Conservation (phyloP, 306 rosid species). For the Prinsepia uniflora region DNA sequence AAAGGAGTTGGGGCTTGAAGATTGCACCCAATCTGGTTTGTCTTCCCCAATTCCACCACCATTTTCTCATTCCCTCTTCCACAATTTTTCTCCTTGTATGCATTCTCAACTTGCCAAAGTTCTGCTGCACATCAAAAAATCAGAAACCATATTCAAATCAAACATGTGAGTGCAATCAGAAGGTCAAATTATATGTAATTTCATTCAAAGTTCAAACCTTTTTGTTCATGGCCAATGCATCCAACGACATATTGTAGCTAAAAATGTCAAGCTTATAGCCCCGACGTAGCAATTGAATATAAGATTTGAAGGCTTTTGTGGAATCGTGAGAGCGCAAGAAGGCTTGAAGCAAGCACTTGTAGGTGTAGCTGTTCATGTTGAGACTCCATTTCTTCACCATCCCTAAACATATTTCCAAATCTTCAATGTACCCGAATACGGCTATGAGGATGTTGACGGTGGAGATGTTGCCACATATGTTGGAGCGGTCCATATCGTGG, state of each 20-base stretch:
- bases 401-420: conserved; percentile 45
- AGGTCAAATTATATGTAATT: background rate
- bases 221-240: conserved; percentile 66
- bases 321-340: conserved; percentile 57
- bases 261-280: conserved; percentile 68
- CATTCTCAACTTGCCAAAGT: conserved; percentile 62
- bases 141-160: conserved; percentile 18
- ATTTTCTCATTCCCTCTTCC: no score
- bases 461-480: conserved; percentile 64
- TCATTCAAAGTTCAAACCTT: conserved; percentile 42
- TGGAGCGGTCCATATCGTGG: conserved; percentile 47
- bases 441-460: conserved; percentile 73
- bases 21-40: no score
- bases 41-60: no score
- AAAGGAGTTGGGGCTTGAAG: no score
- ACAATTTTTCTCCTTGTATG: no score
- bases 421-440: conserved; percentile 48
- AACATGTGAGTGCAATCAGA: background rate
- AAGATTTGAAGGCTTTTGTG: conserved; percentile 45
- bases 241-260: conserved; percentile 76
- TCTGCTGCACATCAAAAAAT: conserved; percentile 35
- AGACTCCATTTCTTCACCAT: conserved; percentile 77
- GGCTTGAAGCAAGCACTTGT: conserved; percentile 89
- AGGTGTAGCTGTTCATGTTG: conserved; percentile 63
- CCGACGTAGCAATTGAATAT: conserved; percentile 45